Evolutionary conservation across 225 moss, liverwort and hornwort species (phyloP), one percentile per base, ranked within the genome.

Genomic region (Marchantia paleacea): DNA sequence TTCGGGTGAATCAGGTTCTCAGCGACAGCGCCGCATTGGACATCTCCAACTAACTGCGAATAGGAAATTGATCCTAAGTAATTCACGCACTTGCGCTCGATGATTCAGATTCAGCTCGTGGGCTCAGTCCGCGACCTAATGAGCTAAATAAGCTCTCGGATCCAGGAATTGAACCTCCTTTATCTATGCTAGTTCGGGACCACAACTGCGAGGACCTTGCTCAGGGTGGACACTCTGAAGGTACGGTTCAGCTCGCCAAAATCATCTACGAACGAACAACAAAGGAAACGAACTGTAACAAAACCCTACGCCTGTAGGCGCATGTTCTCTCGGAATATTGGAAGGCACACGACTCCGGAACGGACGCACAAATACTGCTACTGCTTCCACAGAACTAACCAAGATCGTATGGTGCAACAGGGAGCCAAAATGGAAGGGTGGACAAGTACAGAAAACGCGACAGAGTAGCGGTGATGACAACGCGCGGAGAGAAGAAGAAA

Each of bases 351-450:
- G 30, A 67, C 10, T 31, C 24, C 67, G 28, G 16, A 67, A 69
- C 19, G 47, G 31, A 20, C 19, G 69, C 63, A n/a, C 39, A 2
- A 39, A 39, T 63, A 19, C 16, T 16, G 20, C 10, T 58, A 20
- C 14, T 0, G 58, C 63, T 63, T 63, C 63, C 50, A 72, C 7
- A 16, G 29, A 26, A n/a, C 63, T 63, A 77, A 13, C 63, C 10
- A 64, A 62, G 49, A 50, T 77, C 77, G 39, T 77, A 77, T 6
- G 62, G 22, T 1, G 77, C 62, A 4, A 77, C 49, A 10, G 77
- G 77, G 30, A 77, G 77, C 77, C 77, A 77, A 25, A 77, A 77
- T 26, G 77, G 77, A 24, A 64, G 63, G 9, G 62, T 77, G n/a
- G 77, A 31, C 10, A 63, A 16, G 48, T 49, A 25, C 16, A 77